Evolutionary conservation across 805 yeast species (phyloP).

Genomic region (Yamadazyma insecticola): DNA sequence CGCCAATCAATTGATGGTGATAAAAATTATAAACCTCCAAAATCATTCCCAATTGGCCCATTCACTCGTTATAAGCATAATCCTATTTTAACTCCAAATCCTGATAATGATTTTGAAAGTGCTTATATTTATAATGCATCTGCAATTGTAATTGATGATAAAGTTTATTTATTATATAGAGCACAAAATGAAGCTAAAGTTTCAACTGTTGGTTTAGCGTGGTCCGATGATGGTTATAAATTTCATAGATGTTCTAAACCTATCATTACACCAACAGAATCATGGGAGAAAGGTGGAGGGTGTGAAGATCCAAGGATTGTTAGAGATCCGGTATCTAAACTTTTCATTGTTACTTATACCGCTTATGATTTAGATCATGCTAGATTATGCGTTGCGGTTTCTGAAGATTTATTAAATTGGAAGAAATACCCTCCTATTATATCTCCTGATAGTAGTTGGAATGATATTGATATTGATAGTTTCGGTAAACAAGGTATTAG

Average conservation of each 20-base stretch:
- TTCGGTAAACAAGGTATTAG: conserved; percentile 24
- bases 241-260: conserved; percentile 29
- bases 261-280: conserved; percentile 30
- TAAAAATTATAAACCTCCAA: conserved; percentile 27
- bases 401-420: conserved; percentile 34
- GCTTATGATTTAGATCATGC: conserved; percentile 33
- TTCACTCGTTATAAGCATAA: conserved; percentile 30
- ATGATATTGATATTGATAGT: conserved; percentile 24
- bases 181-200: conserved; percentile 32
- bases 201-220: conserved; percentile 36
- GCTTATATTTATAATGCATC: conserved; percentile 39
- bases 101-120: conserved; percentile 31
- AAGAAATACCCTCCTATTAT: conserved; percentile 33
- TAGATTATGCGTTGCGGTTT: conserved; percentile 36
- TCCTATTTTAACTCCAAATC: conserved; percentile 37
- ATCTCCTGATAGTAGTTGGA: conserved; percentile 20
- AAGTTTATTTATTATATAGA: conserved; percentile 33
- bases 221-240: conserved; percentile 35
- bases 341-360: conserved; percentile 37
- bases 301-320: conserved; percentile 41
- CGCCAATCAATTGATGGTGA: conserved; percentile 27
- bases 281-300: conserved; percentile 39
- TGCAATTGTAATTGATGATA: conserved; percentile 36
- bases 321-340: conserved; percentile 29
- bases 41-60: conserved; percentile 38